These are phyloP conservation scores for Ophiognomonia clavigignenti-juglandacearum DNA, from an alignment of 2,329 filamentous ascomycete genomes.

Conservation along the genomic window DNA sequence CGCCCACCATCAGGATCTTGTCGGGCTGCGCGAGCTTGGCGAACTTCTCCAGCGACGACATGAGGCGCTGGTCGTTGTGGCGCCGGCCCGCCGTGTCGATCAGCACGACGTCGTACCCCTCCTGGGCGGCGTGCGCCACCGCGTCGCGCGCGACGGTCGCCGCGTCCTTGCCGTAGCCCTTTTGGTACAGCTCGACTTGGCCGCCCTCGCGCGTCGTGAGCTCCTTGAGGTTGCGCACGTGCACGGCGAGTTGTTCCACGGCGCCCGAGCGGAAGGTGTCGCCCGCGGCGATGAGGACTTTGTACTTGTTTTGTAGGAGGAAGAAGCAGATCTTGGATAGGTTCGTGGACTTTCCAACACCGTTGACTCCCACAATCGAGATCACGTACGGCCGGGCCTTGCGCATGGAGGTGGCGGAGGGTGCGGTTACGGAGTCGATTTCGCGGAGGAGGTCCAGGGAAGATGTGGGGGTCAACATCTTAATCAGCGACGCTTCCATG, in stretches of 20 bases:
- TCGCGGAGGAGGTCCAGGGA: constrained; percentile 92
- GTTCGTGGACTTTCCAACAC: constrained; percentile 97
- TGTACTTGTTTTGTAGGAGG: constrained; percentile 90
- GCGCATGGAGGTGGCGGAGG: constrained; percentile 57
- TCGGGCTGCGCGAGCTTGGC: constrained; percentile 93
- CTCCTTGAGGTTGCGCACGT: constrained; percentile 90
- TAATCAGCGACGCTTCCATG: constrained; percentile 87
- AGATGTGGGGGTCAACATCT: constrained; percentile 92
- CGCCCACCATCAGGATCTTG: constrained; percentile 94
- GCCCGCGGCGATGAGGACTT: constrained; percentile 37
- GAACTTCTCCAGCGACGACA: constrained; percentile 96
- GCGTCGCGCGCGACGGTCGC: constrained; percentile 93
- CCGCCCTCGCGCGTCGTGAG: constrained; percentile 79
- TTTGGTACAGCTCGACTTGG: constrained; percentile 86
- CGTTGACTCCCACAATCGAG: constrained; percentile 96
- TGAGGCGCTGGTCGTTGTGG: constrained; percentile 92
- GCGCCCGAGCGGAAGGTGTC: constrained; percentile 97
- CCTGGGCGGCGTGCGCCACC: constrained; percentile 69
- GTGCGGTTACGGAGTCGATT: constrained; percentile 73
- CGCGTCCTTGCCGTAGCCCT: constrained; percentile 96
- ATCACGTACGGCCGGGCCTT: constrained; percentile 85
- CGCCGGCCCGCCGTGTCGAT: constrained; percentile 94
- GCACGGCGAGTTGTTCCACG: constrained; percentile 93
- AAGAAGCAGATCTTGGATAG: constrained; percentile 98
- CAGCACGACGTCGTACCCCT: constrained; percentile 85